phyloP scores from a whole-genome alignment of 352 stramenopile species.

The Phytopythium ostracodes region DNA sequence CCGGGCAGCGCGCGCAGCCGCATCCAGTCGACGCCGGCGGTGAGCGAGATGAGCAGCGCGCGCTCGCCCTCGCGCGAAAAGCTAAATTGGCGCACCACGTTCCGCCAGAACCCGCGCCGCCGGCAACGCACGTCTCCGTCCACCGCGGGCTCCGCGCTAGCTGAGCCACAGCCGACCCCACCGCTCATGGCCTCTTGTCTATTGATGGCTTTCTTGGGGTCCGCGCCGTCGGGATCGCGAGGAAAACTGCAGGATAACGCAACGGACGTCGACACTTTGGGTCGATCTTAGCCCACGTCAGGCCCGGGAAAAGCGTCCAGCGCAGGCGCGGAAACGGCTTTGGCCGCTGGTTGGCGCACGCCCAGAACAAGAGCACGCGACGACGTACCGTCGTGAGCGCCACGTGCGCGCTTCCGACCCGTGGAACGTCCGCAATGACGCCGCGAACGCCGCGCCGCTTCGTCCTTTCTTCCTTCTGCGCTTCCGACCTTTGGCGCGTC shows the following conservation, averaged over 20 bases:
- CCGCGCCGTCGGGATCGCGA: too few relatives aligned
- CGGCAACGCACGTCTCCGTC: slow-evolving; percentile 9
- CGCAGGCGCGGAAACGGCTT: neutral
- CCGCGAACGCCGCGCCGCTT: neutral
- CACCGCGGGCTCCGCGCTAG: slow-evolving; percentile 11
- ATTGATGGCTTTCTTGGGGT: too few relatives aligned
- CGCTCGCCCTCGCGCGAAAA: slow-evolving; percentile 68
- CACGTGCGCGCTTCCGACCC: too few relatives aligned
- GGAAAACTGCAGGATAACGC: neutral
- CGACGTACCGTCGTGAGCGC: too few relatives aligned
- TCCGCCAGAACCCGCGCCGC: slow-evolving; percentile 57
- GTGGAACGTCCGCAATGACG: neutral
- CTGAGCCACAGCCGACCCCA: neutral
- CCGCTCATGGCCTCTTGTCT: neutral
- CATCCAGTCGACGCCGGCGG: slow-evolving; percentile 61
- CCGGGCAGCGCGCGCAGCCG: slow-evolving; percentile 40
- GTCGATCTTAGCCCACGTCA: neutral
- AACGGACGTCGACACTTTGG: neutral
- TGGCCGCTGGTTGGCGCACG: too few relatives aligned
- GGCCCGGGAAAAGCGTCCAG: slow-evolving; percentile 1
- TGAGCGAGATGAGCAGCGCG: slow-evolving; percentile 56
- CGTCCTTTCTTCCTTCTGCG: neutral
- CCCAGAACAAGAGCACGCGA: too few relatives aligned
- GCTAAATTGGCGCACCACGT: slow-evolving; percentile 79
- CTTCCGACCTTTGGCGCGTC: too few relatives aligned